phyloP scores from a whole-genome alignment of 1,284 basidiomycete genomes.

The Ganoderma lingzhi region DNA sequence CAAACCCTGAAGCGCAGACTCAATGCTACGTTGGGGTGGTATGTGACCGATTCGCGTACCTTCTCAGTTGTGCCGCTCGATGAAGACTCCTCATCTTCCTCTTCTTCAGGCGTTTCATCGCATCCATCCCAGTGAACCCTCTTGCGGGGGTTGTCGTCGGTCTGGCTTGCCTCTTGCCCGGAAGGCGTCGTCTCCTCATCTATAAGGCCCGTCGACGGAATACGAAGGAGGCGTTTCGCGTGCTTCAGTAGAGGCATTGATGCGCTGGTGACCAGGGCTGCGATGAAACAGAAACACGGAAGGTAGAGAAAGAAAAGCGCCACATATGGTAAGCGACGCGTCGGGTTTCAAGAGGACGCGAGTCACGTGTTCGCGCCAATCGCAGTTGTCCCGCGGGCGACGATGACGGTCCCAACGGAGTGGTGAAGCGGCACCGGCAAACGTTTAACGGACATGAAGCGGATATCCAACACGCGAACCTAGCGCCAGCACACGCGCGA shows the following conservation, averaged over 20 bases:
- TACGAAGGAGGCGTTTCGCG: neutral
- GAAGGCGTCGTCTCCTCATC: slow-evolving; percentile 12
- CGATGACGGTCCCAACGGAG: neutral
- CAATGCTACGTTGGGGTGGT: neutral
- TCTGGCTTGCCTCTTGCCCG: slow-evolving; percentile 16
- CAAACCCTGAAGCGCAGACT: slow-evolving; percentile 50
- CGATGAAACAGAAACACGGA: neutral
- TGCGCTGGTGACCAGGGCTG: neutral
- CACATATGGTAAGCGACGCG: neutral
- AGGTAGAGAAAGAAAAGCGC: neutral
- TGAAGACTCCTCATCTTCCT: slow-evolving; percentile 35
- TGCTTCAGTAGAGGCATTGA: slow-evolving; percentile 19
- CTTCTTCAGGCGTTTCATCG: slow-evolving; percentile 27
- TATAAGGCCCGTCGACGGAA: neutral
- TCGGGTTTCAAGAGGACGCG: neutral
- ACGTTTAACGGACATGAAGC: neutral
- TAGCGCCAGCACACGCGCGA: neutral
- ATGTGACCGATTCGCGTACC: slow-evolving; percentile 27
- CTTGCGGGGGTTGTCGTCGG: slow-evolving; percentile 32
- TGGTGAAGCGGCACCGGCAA: neutral
- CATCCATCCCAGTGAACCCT: slow-evolving; percentile 45
- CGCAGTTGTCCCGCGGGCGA: neutral
- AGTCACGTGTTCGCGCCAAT: slow-evolving; percentile 6
- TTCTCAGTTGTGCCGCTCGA: slow-evolving; percentile 33
- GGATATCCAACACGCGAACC: slow-evolving; percentile 1